Base-by-base conservation (phyloP, 768 basidiomycete species). In the Antrodiella citrinella region DNA sequence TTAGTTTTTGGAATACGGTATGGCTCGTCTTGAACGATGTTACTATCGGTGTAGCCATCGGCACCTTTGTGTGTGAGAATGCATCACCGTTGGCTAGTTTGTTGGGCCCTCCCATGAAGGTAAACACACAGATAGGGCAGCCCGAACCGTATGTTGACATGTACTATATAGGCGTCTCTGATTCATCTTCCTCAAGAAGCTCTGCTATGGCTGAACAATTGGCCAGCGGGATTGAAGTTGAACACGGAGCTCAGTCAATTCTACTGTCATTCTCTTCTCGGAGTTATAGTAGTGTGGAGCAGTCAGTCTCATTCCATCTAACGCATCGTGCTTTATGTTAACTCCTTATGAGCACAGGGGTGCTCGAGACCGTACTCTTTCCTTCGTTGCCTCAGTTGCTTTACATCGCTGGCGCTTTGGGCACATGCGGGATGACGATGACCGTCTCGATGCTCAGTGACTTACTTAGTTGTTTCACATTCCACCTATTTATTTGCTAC, bases 161-260 rank as follows among this genome's bases (percentile, higher is more conserved):
- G n/a, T n/a, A n/a, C n/a, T n/a, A n/a, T n/a, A n/a, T n/a, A n/a
- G n/a, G n/a, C n/a, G n/a, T n/a, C n/a, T n/a, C n/a, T n/a, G n/a
- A n/a, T n/a, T n/a, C n/a, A n/a, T n/a, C n/a, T 69, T 44, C 62
- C 86, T 7, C 74, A 77, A 40, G 67, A 69, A 13, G 71, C 75
- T 0, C 71, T 97, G 2, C 58, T 72, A 1, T 97, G 93, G 94
- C 74, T 99, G 11, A 87, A 96, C 63, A 81, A 86, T 53, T 98
- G 95, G 95, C 95, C 95, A 0, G 92, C 84, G 1, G 95, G 96
- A 1, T 69, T 99, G 38, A 99, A 99, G 66, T 81, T 99, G 47
- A 98, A 98, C 60, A 90, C 91, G 0, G 90, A 97, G 57, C 75
- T 99, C n/a, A 90, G 91, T 57, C 71, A 74, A 21, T 86, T 96